These are phyloP conservation scores for Papiliotrema laurentii DNA, from an alignment of 1,284 basidiomycete species.

Conservation along the genomic window DNA sequence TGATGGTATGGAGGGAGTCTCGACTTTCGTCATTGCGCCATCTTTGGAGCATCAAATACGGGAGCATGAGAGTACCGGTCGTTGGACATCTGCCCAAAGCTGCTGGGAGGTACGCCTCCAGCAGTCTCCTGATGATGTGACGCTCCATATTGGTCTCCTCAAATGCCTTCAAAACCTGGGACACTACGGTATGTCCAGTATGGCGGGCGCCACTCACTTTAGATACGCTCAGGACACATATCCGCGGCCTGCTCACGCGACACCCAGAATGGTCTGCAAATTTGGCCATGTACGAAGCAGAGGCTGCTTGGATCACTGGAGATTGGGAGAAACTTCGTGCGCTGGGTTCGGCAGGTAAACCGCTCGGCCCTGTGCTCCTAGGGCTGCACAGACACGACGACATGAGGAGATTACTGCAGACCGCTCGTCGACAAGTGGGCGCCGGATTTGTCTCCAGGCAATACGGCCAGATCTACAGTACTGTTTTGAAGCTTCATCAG, in stretches of 20 bases:
- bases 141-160: constrained; percentile 83
- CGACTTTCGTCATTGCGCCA: constrained; percentile 80
- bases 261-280: constrained; percentile 78
- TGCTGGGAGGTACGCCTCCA: constrained; percentile 99
- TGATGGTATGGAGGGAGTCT: constrained; percentile 98
- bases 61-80: constrained; percentile 94
- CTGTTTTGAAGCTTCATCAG: constrained; percentile 79
- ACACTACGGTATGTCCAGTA: constrained; percentile 73
- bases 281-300: constrained; percentile 80
- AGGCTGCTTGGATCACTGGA: constrained; percentile 92
- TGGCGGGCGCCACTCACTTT: neutral
- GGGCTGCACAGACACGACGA: constrained; percentile 62
- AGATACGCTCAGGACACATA: constrained; percentile 96
- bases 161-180: constrained; percentile 91
- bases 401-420: constrained; percentile 56
- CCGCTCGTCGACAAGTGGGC: constrained; percentile 74
- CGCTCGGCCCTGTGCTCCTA: constrained; percentile 76
- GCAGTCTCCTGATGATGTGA: constrained; percentile 79
- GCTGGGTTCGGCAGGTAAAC: constrained; percentile 59
- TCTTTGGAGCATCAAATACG: constrained; percentile 95
- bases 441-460: constrained; percentile 72
- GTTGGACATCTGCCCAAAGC: constrained; percentile 98
- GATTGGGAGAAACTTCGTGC: constrained; percentile 79
- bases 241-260: constrained; percentile 80
- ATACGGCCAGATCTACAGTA: constrained; percentile 83